phyloP scores from a whole-genome alignment of 73 alveolate species.

The Diophrys sp. region DNA sequence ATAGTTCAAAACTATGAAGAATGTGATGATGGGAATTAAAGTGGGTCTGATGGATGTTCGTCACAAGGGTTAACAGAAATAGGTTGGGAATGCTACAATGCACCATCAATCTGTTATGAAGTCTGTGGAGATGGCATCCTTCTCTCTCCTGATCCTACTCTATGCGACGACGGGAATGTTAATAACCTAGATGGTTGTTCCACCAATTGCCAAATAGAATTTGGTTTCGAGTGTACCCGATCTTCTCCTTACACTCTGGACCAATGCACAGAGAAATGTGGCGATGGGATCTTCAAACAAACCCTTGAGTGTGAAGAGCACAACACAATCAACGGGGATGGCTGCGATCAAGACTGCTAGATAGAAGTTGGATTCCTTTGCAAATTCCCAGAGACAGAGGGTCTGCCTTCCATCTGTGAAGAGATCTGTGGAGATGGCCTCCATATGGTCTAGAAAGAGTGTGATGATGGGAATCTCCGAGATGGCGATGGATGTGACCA shows the following conservation, averaged over 20 bases:
- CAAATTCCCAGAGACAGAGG: background rate
- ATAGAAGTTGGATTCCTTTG: background rate
- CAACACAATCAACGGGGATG: background rate
- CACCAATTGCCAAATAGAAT: background rate
- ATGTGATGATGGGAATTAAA: background rate
- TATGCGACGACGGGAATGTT: background rate
- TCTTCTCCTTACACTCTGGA: background rate
- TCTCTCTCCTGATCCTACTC: background rate
- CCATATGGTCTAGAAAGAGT: slow-evolving; percentile 28
- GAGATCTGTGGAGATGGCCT: slow-evolving; percentile 45
- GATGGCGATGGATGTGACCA: slow-evolving; percentile 65
- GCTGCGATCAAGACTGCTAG: background rate
- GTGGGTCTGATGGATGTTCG: background rate
- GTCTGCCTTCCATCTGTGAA: slow-evolving; percentile 3
- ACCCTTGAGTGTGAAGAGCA: background rate
- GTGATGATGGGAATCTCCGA: slow-evolving; percentile 60
- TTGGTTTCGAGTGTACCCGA: background rate
- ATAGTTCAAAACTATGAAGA: background rate
- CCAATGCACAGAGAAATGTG: background rate
- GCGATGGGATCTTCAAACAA: background rate
- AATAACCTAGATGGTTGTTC: background rate
- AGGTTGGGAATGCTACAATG: background rate
- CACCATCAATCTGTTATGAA: background rate
- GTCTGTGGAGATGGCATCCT: background rate
- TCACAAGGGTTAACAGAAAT: background rate